Percentiles rank a stretch among this genome's conserved stretches.
These are phyloP conservation scores for Phytophthora quininea DNA, from an alignment of 352 stramenopile species.

Conservation along the genomic window DNA sequence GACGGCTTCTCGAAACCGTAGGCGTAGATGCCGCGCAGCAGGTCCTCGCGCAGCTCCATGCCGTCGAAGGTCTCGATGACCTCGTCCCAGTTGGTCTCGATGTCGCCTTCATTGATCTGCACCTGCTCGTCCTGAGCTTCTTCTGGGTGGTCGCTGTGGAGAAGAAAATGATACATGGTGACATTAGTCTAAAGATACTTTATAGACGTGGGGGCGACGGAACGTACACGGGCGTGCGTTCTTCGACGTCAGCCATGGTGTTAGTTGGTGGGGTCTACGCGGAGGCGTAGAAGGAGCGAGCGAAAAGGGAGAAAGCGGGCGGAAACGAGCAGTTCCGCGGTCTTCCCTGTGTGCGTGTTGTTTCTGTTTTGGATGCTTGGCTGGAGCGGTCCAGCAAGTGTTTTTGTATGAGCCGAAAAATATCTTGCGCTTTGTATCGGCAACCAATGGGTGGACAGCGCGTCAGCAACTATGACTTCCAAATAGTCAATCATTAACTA, in stretches of 20 bases:
- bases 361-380: conserved; percentile 41
- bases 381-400: conserved; percentile 11
- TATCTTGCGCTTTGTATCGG: conserved; percentile 79
- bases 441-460: conserved; percentile 55
- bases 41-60: conserved; percentile 98
- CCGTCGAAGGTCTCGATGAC: conserved; percentile 98
- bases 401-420: conserved; percentile 1
- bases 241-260: conserved; percentile 82
- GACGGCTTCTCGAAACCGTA: conserved; percentile 99
- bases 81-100: conserved; percentile 99
- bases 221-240: conserved; percentile 73
- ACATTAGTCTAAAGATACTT: conserved; percentile 1
- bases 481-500: not conserved
- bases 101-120: conserved; percentile 91
- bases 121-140: conserved; percentile 73
- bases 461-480: conserved; percentile 4
- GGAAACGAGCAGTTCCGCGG: conserved; percentile 32
- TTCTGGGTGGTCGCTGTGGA: conserved; percentile 57
- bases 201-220: not conserved
- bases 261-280: conserved; percentile 28
- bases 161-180: conserved; percentile 6
- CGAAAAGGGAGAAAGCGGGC: conserved; percentile 25
- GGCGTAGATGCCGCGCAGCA: conserved; percentile 99
- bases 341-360: conserved; percentile 49
- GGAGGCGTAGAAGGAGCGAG: conserved; percentile 21